Percentiles rank a stretch among this genome's conserved stretches.
phyloP scores from a whole-genome alignment of 176 grass and related monocot species.

The Oryza glaberrima region DNA sequence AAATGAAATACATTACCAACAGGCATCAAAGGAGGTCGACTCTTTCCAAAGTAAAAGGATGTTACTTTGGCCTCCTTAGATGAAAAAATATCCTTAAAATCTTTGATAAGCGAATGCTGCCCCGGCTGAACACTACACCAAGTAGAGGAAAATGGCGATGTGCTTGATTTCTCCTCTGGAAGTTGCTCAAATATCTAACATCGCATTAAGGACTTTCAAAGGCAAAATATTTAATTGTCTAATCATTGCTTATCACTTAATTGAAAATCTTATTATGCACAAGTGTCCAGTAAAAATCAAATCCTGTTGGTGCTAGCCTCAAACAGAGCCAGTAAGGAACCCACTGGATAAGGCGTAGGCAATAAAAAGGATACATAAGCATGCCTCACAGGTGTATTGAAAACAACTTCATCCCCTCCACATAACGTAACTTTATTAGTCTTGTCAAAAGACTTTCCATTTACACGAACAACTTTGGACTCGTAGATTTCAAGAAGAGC shows the following conservation, averaged over 20 bases:
- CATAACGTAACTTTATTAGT: slow-evolving; percentile 68
- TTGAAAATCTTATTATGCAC: not conserved
- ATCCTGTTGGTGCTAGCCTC: slow-evolving; percentile 16
- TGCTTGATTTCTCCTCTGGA: slow-evolving; percentile 63
- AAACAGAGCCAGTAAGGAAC: slow-evolving; percentile 28
- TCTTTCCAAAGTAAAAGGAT: slow-evolving; percentile 74
- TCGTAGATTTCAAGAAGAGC: slow-evolving; percentile 81
- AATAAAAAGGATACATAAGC: slow-evolving; percentile 93
- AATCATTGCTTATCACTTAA: slow-evolving; percentile 20
- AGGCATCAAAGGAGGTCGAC: slow-evolving; percentile 63
- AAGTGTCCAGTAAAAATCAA: slow-evolving; percentile 27
- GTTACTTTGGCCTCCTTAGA: slow-evolving; percentile 66
- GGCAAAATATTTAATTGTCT: slow-evolving; percentile 18
- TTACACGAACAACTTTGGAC: slow-evolving; percentile 78
- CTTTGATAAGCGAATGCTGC: slow-evolving; percentile 47
- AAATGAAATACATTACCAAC: slow-evolving; percentile 53
- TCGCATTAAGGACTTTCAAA: slow-evolving; percentile 67
- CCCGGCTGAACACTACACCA: slow-evolving; percentile 46
- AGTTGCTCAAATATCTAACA: slow-evolving; percentile 92
- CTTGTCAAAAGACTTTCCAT: slow-evolving; percentile 86
- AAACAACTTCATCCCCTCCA: slow-evolving; percentile 94
- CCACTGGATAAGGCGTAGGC: not conserved
- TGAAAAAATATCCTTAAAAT: slow-evolving; percentile 60
- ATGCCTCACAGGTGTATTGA: slow-evolving; percentile 69
- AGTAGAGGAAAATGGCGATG: slow-evolving; percentile 56